phyloP scores from a whole-genome alignment of 2,329 filamentous ascomycete species.

The Colletotrichum neosansevieriae region DNA sequence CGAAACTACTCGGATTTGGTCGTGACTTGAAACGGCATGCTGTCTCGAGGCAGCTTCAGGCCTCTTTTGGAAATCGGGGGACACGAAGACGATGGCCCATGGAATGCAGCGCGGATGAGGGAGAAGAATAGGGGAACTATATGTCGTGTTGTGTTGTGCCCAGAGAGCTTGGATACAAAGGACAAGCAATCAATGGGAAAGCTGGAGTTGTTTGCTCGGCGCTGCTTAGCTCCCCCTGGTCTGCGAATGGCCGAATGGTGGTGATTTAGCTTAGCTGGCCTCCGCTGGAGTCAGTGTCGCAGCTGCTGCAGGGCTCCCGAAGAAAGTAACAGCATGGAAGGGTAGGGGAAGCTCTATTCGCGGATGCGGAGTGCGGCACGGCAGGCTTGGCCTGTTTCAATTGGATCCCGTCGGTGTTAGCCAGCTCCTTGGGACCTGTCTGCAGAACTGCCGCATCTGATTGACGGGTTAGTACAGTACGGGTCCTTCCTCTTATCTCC shows the following conservation, averaged over 20 bases:
- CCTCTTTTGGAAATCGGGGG: constrained; percentile 32
- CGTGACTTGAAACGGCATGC: constrained; percentile 40
- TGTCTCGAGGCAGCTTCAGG: constrained; percentile 38
- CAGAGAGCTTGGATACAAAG: constrained; percentile 20
- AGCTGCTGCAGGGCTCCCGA: constrained; percentile 4
- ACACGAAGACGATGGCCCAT: constrained; percentile 24
- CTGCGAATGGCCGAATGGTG: background rate
- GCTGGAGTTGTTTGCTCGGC: constrained; percentile 10
- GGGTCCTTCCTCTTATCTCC: constrained; percentile 11
- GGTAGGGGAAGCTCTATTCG: constrained; percentile 16
- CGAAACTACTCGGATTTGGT: constrained; percentile 31
- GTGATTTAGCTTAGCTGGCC: constrained; percentile 21
- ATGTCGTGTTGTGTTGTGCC: background rate
- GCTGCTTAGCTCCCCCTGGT: constrained; percentile 4
- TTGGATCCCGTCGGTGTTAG: constrained; percentile 3
- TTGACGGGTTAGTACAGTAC: background rate
- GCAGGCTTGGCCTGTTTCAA: constrained; percentile 30
- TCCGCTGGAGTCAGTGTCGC: constrained; percentile 13
- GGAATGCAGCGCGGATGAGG: constrained; percentile 12
- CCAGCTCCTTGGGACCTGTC: background rate
- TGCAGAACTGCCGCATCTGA: background rate
- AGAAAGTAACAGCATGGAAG: background rate
- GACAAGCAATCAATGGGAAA: background rate
- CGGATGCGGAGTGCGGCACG: constrained; percentile 29
- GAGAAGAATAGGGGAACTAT: background rate